Conservation (phyloP, 306 rosid genomes). For the Gastrolobium bilobum region DNA sequence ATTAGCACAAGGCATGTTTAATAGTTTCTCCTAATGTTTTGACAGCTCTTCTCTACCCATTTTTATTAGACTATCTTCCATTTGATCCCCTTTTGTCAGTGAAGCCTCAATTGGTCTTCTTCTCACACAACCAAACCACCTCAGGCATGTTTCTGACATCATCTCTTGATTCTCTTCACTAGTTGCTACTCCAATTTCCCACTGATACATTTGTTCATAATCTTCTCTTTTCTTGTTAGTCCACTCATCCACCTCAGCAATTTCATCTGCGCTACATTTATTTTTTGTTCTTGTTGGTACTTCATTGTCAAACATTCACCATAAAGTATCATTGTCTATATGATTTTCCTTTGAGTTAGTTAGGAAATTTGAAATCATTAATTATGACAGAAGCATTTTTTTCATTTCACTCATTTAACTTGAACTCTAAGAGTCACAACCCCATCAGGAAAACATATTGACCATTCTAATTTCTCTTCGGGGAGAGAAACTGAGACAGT, state of each 20-base stretch:
- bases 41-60: neutral
- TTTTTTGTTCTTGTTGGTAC: neutral
- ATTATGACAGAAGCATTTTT: neutral
- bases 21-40: neutral
- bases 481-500: slow-evolving; percentile 59
- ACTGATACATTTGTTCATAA: neutral
- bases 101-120: neutral
- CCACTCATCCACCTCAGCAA: neutral
- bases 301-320: neutral
- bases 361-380: neutral
- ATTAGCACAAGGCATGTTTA: neutral
- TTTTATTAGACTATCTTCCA: neutral
- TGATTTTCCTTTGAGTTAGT: slow-evolving; percentile 11
- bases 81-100: neutral
- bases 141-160: neutral
- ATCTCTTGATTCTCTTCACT: slow-evolving; percentile 9
- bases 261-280: neutral
- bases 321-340: neutral
- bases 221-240: neutral
- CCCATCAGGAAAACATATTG: slow-evolving; percentile 12
- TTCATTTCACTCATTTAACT: slow-evolving; percentile 3
- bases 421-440: neutral
- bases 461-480: slow-evolving; percentile 49
- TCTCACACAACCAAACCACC: neutral
- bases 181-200: neutral